Percentiles rank a stretch among this genome's conserved stretches.
These are phyloP conservation scores for Malus sieversii DNA, from an alignment of 306 rosid genomes.

Conservation along the genomic window DNA sequence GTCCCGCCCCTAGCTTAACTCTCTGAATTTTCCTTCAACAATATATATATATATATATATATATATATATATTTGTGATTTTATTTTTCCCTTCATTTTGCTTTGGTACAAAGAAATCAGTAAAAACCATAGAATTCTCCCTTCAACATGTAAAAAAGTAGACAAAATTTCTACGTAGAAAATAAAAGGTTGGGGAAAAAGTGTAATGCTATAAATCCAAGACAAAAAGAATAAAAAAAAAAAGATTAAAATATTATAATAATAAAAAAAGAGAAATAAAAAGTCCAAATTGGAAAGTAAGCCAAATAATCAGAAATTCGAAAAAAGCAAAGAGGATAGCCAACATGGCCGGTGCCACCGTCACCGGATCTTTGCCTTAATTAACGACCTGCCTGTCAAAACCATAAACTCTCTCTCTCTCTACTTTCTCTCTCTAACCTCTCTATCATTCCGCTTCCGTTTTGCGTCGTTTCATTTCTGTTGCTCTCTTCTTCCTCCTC, in stretches of 20 bases:
- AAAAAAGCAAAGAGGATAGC: slow-evolving; percentile 11
- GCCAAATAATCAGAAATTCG: background rate
- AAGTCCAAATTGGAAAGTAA: background rate
- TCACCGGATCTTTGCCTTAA: slow-evolving; percentile 51
- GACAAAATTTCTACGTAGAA: background rate
- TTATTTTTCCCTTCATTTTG: too few species aligned
- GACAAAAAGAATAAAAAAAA: background rate
- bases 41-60: too few species aligned
- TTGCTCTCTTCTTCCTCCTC: slow-evolving; percentile 11
- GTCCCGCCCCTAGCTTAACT: too few species aligned
- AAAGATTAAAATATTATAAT: background rate
- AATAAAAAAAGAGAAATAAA: background rate
- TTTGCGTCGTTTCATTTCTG: background rate
- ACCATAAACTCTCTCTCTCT: background rate
- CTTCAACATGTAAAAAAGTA: background rate
- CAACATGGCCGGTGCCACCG: slow-evolving; percentile 49
- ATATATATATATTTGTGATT: too few species aligned
- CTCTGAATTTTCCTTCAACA: too few species aligned
- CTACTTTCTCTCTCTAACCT: background rate
- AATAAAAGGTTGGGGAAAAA: background rate
- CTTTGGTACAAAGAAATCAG: background rate
- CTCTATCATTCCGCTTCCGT: background rate
- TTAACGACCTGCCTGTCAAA: slow-evolving; percentile 40
- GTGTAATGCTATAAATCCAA: background rate
- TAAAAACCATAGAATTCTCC: background rate